Base-by-base conservation (phyloP, 306 rosid species). In the Benincasa hispida region DNA sequence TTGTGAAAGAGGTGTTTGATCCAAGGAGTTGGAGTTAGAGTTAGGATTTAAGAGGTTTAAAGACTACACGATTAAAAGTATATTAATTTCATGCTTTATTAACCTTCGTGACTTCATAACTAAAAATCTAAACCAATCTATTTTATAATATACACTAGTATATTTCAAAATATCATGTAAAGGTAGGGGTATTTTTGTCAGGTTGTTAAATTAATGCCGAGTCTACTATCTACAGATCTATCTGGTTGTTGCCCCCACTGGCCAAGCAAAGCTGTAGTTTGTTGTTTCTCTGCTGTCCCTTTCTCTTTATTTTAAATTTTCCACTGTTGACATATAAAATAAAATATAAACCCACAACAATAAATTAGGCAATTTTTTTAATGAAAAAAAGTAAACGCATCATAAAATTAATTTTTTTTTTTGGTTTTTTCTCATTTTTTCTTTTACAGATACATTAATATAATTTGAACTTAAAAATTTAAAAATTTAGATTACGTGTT, bases 251-350 rank as follows among this genome's bases (percentile, higher is more conserved):
- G 72, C 32, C 73, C 42, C 50, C 73, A 65, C 72, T 4, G 54
- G 6, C 74, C 19, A 68, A 42, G 35, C 56, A 42, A 67, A 67
- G 75, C 35, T 69, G 75, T 25, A 47, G 56, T 24, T 67, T 41
- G 74, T 45, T 67, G 74, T 67, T 42, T 69, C 56, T 24, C 14
- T 42, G 75, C 56, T 69, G 75, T 69, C 75, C 1, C 75, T 67
- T 37, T 69, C 53, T 42, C 30, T 45, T 42, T 41, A 13, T 42
- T 24, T 69, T 69, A 14, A 42, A 41, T 41, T 69, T 69, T 22
- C 55, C 30, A 39, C 72, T 63, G 5, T 18, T 27, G 25, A 18
- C 72, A 11, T 63, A 63, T 63, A 30, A 62, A 62, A n/a, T n/a
- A n/a, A n/a, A n/a, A n/a, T 45, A 35, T 5, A 27, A 59, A 30